phyloP scores from a whole-genome alignment of 2,329 filamentous ascomycete genomes.

The Cryphonectria parasitica region DNA sequence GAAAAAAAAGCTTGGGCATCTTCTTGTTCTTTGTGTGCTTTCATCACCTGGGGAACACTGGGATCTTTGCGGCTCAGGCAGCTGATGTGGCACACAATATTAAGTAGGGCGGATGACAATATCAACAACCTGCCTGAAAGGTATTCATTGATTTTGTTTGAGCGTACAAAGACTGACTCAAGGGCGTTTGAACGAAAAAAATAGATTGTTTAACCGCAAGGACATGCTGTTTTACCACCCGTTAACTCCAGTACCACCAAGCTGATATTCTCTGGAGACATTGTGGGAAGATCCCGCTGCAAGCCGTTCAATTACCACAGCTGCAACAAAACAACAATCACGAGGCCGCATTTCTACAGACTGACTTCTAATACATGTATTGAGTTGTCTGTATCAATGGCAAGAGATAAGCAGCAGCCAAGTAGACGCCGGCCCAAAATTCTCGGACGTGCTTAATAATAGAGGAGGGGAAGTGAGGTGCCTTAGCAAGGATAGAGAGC shows the following conservation, averaged over 20 bases:
- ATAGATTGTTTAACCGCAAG: not conserved
- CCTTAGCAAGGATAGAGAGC: not conserved
- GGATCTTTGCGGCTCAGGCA: not conserved
- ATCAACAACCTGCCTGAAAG: not conserved
- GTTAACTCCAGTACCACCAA: not conserved
- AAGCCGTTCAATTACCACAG: no score
- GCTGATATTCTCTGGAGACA: not conserved
- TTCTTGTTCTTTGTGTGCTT: not conserved
- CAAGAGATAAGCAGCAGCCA: not conserved
- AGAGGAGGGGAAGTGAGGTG: not conserved
- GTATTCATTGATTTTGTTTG: not conserved
- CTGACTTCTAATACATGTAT: not conserved
- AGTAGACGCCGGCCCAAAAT: not conserved
- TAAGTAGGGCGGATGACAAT: constrained; percentile 7
- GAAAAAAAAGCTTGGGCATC: not conserved
- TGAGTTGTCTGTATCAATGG: not conserved
- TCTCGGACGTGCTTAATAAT: not conserved
- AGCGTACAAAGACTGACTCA: not conserved
- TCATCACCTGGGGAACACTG: not conserved
- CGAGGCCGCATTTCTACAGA: no score
- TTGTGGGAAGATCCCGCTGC: no score
- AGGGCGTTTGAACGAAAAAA: not conserved
- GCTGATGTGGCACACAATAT: constrained; percentile 1
- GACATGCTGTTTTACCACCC: not conserved
- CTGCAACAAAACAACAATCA: no score